A percentile compares a stretch with the other conserved stretches of the same genome.
Conservation (phyloP, 192 early-diverging fungal species). For the Coemansia sp. region DNA sequence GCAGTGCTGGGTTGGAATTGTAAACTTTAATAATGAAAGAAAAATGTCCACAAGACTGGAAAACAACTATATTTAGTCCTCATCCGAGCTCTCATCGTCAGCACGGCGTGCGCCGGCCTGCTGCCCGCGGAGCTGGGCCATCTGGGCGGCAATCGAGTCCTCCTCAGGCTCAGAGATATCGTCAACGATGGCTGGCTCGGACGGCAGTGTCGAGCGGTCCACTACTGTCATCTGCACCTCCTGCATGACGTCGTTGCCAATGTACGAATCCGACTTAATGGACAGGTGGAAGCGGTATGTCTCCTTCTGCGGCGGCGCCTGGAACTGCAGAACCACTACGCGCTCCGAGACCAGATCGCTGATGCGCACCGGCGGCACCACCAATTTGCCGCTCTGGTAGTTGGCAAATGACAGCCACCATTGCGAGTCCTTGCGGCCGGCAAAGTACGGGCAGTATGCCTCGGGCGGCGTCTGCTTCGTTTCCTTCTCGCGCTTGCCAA, state of each 20-base stretch:
- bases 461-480: slow-evolving; percentile 35
- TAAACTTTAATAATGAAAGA: background rate
- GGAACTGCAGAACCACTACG: slow-evolving; percentile 84
- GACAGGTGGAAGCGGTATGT: slow-evolving; percentile 76
- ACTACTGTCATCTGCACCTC: slow-evolving; percentile 76
- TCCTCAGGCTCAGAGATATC: slow-evolving; percentile 97
- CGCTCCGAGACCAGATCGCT: slow-evolving; percentile 66
- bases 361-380: slow-evolving; percentile 74
- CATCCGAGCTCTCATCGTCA: slow-evolving; percentile 53
- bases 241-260: slow-evolving; percentile 77
- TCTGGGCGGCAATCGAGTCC: slow-evolving; percentile 92
- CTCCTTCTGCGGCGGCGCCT: slow-evolving; percentile 84
- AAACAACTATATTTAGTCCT: slow-evolving; percentile 31
- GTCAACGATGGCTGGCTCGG: slow-evolving; percentile 71
- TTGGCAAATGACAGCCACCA: slow-evolving; percentile 95
- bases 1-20: background rate
- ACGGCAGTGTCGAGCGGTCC: slow-evolving; percentile 67
- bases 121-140: slow-evolving; percentile 85
- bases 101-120: slow-evolving; percentile 42
- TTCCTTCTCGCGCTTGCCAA: slow-evolving; percentile 20
- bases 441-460: slow-evolving; percentile 53
- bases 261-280: slow-evolving; percentile 85
- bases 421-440: slow-evolving; percentile 70
- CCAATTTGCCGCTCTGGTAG: slow-evolving; percentile 77
- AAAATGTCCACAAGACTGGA: background rate